A percentile compares a stretch with the other conserved stretches of the same genome.
Conservation (phyloP, 805 yeast species). For the Wickerhamiella spandovensis region DNA sequence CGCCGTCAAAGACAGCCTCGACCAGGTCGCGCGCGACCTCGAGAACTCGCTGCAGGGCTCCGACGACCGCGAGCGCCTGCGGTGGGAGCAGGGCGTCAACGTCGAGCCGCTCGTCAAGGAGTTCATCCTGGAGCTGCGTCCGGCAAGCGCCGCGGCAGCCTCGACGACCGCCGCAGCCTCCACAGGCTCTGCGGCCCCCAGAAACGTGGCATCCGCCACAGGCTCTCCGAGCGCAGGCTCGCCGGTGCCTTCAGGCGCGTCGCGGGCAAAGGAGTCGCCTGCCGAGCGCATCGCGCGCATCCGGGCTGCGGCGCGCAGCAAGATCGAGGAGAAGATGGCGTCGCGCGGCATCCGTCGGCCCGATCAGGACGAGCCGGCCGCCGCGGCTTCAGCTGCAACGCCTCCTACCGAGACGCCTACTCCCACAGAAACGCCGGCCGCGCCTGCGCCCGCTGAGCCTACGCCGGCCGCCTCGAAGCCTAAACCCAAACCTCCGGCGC, state of each 20-base stretch:
- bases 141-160: slow-evolving; percentile 2
- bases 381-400: neutral
- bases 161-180: neutral
- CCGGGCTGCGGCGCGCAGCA: slow-evolving; percentile 20
- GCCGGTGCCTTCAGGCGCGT: neutral
- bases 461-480: neutral
- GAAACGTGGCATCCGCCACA: neutral
- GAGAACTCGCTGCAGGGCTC: slow-evolving; percentile 30
- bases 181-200: neutral
- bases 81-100: slow-evolving; percentile 76
- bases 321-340: slow-evolving; percentile 18
- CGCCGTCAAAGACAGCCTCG: slow-evolving; percentile 62
- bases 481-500: neutral
- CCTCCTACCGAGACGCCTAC: neutral
- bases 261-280: slow-evolving; percentile 12
- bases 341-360: slow-evolving; percentile 16
- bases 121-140: slow-evolving; percentile 44
- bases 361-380: slow-evolving; percentile 1
- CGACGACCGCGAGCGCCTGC: slow-evolving; percentile 38
- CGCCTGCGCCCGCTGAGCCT: neutral
- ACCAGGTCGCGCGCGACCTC: slow-evolving; percentile 43
- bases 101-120: slow-evolving; percentile 52
- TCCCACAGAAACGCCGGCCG: slow-evolving; percentile 1
- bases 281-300: slow-evolving; percentile 20
- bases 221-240: neutral